Evolutionary conservation across 2,329 filamentous ascomycete species (phyloP), one percentile per base, ranked within the genome.

Genomic region (Colletotrichum cordylinicola): DNA sequence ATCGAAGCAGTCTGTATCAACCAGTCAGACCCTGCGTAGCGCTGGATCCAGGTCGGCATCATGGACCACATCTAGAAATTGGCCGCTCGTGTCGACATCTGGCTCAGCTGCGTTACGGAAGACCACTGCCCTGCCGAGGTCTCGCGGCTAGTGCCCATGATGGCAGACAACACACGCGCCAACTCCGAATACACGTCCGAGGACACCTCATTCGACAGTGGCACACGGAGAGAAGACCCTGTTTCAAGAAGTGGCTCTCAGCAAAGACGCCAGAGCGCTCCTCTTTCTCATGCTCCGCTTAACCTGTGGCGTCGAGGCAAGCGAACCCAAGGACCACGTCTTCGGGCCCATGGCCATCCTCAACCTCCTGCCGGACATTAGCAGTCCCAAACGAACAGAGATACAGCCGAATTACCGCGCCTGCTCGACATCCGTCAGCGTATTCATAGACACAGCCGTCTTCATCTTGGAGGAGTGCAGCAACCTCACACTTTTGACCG

Each of bases 1-100:
- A 62, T 78, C 48, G 77, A 78, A 29, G 77, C 77, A 56, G 77
- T 78, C 21, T 77, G 77, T 24, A 78, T 77, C 67, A 77, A 77
- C 31, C 76, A 77, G 58, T 10, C 55, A 13, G 76, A 77, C 6
- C 52, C 73, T 2, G 55, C 18, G 12, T 74, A 78, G 55, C 55
- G 76, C 18, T 60, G 70, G 8, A 52, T 69, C 4, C 76, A 78
- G 48, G 74, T 78, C 4, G 65, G 56, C 24, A 77, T 78, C 35
- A 78, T 78, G 77, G 77, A 78, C 27, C 74, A 70, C 13, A 67
- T 77, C n/a, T 78, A 78, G 52, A 78, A 74, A 43, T 13, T 62
- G 24, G 76, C 77, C n/a, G 35, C 58, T 16, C 71, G 67, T 18
- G 77, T 77, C 48, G 70, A 73, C 21, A 69, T 78, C n/a, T 78